Evolutionary conservation across 345 rosid species (phyloP), one percentile per base, ranked within the genome.

Genomic region (Ailanthus altissimus): DNA sequence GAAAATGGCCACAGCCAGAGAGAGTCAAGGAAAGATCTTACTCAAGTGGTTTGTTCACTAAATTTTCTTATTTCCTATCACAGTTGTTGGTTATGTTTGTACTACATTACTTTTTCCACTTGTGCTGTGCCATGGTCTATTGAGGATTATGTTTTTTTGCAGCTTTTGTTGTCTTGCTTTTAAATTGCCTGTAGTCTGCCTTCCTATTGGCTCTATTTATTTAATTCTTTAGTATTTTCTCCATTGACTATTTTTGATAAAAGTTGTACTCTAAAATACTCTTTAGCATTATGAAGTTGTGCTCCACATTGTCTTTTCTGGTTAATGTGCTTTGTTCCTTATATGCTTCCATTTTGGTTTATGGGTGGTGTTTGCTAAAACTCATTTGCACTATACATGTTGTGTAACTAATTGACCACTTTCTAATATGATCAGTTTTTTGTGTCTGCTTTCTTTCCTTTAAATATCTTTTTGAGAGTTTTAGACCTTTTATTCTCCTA

Each of bases 31-130:
- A 78, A 86, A 62, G 89, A 92, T 85, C 86, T 76, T 67, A 32
- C 82, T 43, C 83, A 89, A 86, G 83, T 92, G 98, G 99, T 93
- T 75, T 54, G 92, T 86, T 63, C 78, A 58, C 80, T 83, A 59
- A 67, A 71, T 32, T 80, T 70, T 66, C 47, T 49, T 82, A 21
- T 51, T 57, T 81, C 60, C 45, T 74, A 32, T 54, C 42, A 5
- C 32, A 70, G 28, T 78, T 74, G 68, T 65, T 42, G 54, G 69
- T 21, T 74, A 10, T n/a, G 32, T 23, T 81, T 64, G 49, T 21
- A 45, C 65, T 80, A 67, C 28, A 8, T 63, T 70, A 4, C 18
- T 6, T 45, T 20, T 18, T 43, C 20, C 18, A 14, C 15, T 43
- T 51, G 28, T 8, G 14, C 23, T 42, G 5, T 18, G 12, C 53